phyloP scores from a whole-genome alignment of 2,329 filamentous ascomycete species.

The Cadophora gregata region DNA sequence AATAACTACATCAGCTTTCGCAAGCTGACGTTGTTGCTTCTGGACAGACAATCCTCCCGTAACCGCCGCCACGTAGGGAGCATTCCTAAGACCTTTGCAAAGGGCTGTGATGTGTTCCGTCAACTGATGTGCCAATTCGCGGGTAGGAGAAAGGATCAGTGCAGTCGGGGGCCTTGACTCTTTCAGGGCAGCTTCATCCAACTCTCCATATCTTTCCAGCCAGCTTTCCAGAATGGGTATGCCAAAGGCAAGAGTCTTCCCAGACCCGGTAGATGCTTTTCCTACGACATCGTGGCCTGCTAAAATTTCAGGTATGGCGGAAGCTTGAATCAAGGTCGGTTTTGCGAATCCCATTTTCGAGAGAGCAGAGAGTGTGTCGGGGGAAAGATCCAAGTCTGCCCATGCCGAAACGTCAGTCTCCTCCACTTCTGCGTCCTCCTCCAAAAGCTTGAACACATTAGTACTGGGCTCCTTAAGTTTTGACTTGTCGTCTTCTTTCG shows the following conservation, averaged over 20 bases:
- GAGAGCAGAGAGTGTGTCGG: slow-evolving; percentile 73
- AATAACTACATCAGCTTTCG: slow-evolving; percentile 88
- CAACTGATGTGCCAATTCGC: slow-evolving; percentile 93
- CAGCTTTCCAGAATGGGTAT: slow-evolving; percentile 91
- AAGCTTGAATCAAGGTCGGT: slow-evolving; percentile 82
- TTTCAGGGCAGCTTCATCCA: slow-evolving; percentile 47
- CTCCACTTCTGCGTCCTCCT: slow-evolving; percentile 58
- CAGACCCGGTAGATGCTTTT: slow-evolving; percentile 94
- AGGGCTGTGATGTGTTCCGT: slow-evolving; percentile 80
- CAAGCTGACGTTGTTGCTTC: slow-evolving; percentile 87
- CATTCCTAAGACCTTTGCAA: slow-evolving; percentile 64
- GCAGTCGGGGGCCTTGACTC: slow-evolving; percentile 65
- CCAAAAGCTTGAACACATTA: slow-evolving; percentile 52
- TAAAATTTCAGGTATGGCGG: slow-evolving; percentile 81
- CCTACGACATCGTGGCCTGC: slow-evolving; percentile 90
- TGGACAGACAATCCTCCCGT: slow-evolving; percentile 93
- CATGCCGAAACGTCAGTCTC: slow-evolving; percentile 79
- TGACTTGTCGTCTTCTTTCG: slow-evolving; percentile 38
- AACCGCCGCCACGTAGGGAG: slow-evolving; percentile 81
- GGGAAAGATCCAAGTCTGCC: slow-evolving; percentile 75
- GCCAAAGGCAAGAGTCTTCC: slow-evolving; percentile 93
- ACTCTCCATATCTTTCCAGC: slow-evolving; percentile 58
- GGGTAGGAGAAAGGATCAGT: slow-evolving; percentile 86
- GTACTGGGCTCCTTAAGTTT: slow-evolving; percentile 39
- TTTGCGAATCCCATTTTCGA: slow-evolving; percentile 79